A percentile compares a stretch with the other conserved stretches of the same genome.
phyloP scores from a whole-genome alignment of 2,329 filamentous ascomycete species.

The Exophiala bonariae region DNA sequence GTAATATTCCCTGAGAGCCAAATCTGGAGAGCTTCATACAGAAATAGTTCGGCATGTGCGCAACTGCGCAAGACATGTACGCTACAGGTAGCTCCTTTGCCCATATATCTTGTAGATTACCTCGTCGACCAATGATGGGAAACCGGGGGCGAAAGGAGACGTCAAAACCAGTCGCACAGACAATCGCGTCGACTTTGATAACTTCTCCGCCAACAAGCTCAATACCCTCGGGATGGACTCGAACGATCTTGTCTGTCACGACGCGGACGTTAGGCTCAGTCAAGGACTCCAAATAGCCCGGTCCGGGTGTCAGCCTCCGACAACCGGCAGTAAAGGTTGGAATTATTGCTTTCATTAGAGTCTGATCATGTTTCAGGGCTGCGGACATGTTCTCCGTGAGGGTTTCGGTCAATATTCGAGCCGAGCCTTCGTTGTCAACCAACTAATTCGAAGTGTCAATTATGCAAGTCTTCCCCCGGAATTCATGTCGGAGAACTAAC shows the following conservation, averaged over 20 bases:
- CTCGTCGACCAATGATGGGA: constrained; percentile 31
- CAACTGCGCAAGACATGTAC: constrained; percentile 29
- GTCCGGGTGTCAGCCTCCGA: constrained; percentile 45
- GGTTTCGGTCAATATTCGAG: constrained; percentile 1
- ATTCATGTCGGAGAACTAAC: constrained; percentile 42
- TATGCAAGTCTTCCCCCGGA: too few relatives aligned
- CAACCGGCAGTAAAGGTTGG: constrained; percentile 42
- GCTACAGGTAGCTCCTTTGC: constrained; percentile 26
- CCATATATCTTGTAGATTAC: constrained; percentile 4
- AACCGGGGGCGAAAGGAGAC: constrained; percentile 33
- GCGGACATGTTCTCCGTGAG: constrained; percentile 6
- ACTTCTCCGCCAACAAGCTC: constrained; percentile 58
- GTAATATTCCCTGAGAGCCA: constrained; percentile 31
- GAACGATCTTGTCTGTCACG: constrained; percentile 56
- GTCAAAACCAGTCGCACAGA: constrained; percentile 63
- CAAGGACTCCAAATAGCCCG: constrained; percentile 51
- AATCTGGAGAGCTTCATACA: constrained; percentile 27
- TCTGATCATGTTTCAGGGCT: constrained; percentile 22
- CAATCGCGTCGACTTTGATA: constrained; percentile 62
- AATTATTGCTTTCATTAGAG: constrained; percentile 30
- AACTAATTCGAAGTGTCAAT: too few relatives aligned
- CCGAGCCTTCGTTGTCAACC: constrained; percentile 20
- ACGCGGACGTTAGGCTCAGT: constrained; percentile 51
- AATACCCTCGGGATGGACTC: constrained; percentile 61
- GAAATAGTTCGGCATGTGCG: constrained; percentile 23